Base-by-base conservation (phyloP, 2,329 filamentous ascomycete genomes). In the Colletotrichum tofieldiae region DNA sequence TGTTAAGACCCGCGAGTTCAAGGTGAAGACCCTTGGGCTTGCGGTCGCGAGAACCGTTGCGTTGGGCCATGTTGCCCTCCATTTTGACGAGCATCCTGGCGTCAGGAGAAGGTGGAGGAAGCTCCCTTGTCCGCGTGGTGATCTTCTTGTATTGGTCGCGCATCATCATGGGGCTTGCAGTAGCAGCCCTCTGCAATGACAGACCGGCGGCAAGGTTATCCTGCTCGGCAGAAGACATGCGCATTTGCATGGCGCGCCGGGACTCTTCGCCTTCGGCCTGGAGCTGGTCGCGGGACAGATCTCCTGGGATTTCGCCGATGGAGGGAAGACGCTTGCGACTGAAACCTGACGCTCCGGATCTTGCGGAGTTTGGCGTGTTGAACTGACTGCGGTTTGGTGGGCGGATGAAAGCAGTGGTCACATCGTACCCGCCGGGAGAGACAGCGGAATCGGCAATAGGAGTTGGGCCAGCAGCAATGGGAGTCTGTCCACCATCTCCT, bases 391-490 rank as follows among this genome's bases (percentile, higher is more conserved):
- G 91, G 77, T 90, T 90, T 29, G 90, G 88, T 11, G 91, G 90
- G n/a, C 90, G 86, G 35, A 92, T 82, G 77, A 94, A 92, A 2
- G 92, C 91, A 8, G 92, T 93, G 5, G 89, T 87, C 71, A 88
- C 89, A 18, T 92, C 91, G 60, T 85, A 89, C 76, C 89, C 91
- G 51, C 89, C 88, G 0, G 95, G 94, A 32, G 93, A 94, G 52
- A 92, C 83, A 2, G 93, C 93, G 49, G 93, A 93, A 75, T 95
- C 92, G 1, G 93, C 92, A 77, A 98, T 98, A 0, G 96, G 96
- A 0, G 96, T 98, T 0, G 93, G 89, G n/a, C 93, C 94, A 1
- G 91, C 92, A 12, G 93, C 93, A 75, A 95, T 93, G 0, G 95
- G 95, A 0, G 95, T 98, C 75, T 85, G 86, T 11, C 89, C 89